Base-by-base conservation (phyloP, 1,284 basidiomycete genomes). In the Austroboletus niveus region DNA sequence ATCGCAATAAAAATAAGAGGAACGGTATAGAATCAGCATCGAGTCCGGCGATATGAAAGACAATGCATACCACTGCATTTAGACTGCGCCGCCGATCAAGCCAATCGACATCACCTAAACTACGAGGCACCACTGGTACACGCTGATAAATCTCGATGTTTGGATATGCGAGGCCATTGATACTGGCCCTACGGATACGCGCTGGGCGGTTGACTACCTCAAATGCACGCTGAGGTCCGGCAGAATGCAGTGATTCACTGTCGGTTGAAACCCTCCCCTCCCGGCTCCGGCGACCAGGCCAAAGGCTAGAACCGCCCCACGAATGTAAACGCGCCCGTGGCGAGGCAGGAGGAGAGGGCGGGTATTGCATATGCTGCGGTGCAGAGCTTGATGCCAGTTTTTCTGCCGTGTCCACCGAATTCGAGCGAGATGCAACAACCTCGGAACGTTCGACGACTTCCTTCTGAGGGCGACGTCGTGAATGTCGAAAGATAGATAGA, bases 31-130 rank as follows among this genome's bases (percentile, higher is more conserved):
- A 59, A 59, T 54, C 52, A 54, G 54, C 46, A 48, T 57, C 50
- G 31, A 47, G 42, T 39, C 42, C 12, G 47, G 48, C 39, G 32
- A 60, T 44, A 63, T 57, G 52, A 57, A 51, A 53, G 35, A 53
- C 49, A 32, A 48, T 52, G 71, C 84, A 61, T 66, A 89, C 88
- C 69, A 86, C 79, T 50, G 79, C 76, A 59, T 80, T 83, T 29
- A 85, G 69, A 64, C 82, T 88, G 51, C 86, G 77, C 48, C 88
- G 76, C 42, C 84, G 78, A 53, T 84, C 78, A 24, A 89, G 70
- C 88, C 88, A 91, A 61, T 87, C 85, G 51, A 87, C 73, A 60
- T 90, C 85, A 35, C 81, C 80, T 34, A 89, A 71, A 55, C 77
- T 82, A 52, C 79, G 72, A 55, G 65, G 78, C 48, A 73, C 66